phyloP scores from a whole-genome alignment of 2,329 filamentous ascomycete species.

The Phialocephala subalpina region DNA sequence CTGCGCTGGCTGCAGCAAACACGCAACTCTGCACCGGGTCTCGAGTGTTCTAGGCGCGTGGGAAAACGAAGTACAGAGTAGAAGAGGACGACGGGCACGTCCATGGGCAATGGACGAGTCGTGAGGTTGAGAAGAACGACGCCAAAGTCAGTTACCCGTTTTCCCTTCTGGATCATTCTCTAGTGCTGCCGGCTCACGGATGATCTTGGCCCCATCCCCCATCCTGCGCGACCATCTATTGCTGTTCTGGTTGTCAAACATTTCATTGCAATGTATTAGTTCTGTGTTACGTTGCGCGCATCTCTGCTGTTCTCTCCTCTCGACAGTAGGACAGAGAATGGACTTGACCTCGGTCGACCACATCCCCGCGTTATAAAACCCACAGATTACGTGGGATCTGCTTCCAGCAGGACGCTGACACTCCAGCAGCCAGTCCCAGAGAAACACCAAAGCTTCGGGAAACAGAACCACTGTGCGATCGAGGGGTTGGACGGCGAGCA shows the following conservation, averaged over 20 bases:
- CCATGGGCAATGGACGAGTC: neutral
- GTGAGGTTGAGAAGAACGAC: neutral
- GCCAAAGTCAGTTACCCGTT: slow-evolving; percentile 10
- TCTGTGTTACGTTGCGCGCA: slow-evolving; percentile 9
- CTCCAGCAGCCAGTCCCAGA: neutral
- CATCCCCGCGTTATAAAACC: neutral
- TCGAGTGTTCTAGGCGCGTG: neutral
- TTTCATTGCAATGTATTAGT: neutral
- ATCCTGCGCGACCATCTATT: neutral
- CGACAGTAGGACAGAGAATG: neutral
- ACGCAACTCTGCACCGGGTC: neutral
- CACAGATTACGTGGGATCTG: neutral
- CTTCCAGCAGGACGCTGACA: neutral
- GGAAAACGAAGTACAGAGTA: neutral
- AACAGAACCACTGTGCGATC: slow-evolving; percentile 4
- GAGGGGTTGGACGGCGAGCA: slow-evolving; percentile 12
- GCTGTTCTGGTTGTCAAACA: neutral
- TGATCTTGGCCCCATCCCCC: slow-evolving; percentile 1
- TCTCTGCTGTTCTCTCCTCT: neutral
- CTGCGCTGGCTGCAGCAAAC: neutral
- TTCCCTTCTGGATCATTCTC: neutral
- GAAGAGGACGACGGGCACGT: neutral
- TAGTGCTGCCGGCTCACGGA: neutral
- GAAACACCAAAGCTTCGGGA: slow-evolving; percentile 9
- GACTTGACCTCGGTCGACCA: neutral